Evolutionary conservation across 371 early-diverging fungal species (phyloP).

Genomic region (Mucor piriformis): DNA sequence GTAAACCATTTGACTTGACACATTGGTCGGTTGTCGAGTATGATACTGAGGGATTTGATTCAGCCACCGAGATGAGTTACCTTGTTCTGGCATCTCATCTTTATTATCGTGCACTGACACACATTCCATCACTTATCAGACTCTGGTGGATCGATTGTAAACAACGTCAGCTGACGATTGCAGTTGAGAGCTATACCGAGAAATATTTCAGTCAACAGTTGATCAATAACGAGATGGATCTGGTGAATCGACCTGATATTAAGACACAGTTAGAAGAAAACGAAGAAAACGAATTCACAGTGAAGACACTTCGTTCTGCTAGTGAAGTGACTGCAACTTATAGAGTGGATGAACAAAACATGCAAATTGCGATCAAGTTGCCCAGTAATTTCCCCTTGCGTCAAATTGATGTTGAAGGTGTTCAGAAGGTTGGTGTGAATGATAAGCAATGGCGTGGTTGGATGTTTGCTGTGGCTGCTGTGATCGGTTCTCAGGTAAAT

Average conservation of each 20-base stretch:
- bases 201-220: conserved; percentile 70
- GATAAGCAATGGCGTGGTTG: conserved; percentile 91
- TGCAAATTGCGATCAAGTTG: conserved; percentile 84
- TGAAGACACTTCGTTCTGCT: conserved; percentile 69
- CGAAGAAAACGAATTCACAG: conserved; percentile 61
- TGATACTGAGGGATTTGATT: conserved; percentile 68
- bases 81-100: conserved; percentile 73
- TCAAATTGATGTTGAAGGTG: conserved; percentile 81
- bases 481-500: conserved; percentile 69
- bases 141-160: conserved; percentile 86
- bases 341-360: conserved; percentile 81
- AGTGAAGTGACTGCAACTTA: conserved; percentile 80
- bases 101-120: conserved; percentile 66
- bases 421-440: conserved; percentile 79
- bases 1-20: conserved; percentile 67
- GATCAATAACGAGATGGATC: conserved; percentile 66
- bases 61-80: conserved; percentile 59
- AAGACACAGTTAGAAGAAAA: conserved; percentile 52
- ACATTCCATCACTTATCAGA: conserved; percentile 74
- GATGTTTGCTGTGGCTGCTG: conserved; percentile 79
- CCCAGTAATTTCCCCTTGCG: conserved; percentile 83
- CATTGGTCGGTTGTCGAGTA: conserved; percentile 73
- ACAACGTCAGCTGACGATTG: conserved; percentile 73
- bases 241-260: conserved; percentile 53
- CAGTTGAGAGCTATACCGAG: conserved; percentile 79